Conservation (phyloP, 768 basidiomycete species). For the Candolleomyces aberdarensis region DNA sequence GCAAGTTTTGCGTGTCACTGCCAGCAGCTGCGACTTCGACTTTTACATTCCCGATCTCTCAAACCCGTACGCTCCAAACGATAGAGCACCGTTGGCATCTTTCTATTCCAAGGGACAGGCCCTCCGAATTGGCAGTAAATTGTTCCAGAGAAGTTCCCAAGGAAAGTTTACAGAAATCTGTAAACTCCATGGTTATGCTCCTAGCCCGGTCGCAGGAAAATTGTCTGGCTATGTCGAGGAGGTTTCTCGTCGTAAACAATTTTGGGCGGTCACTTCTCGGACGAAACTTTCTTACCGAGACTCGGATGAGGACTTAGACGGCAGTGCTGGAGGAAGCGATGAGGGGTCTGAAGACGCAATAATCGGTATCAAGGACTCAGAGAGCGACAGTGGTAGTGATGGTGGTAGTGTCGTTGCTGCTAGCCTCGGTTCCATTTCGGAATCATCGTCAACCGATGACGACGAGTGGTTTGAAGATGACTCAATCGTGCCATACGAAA, state of each 20-base stretch:
- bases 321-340: too few species aligned
- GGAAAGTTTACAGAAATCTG: not conserved
- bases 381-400: too few species aligned
- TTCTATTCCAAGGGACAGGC: constrained; percentile 1
- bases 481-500: too few species aligned
- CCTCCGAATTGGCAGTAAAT: constrained; percentile 7
- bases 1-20: not conserved
- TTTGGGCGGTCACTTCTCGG: not conserved
- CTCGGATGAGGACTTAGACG: too few species aligned
- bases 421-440: too few species aligned
- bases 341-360: too few species aligned
- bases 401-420: too few species aligned
- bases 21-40: not conserved
- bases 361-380: too few species aligned
- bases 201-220: too few species aligned
- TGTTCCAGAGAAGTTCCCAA: not conserved
- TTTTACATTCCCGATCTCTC: not conserved
- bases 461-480: too few species aligned
- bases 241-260: not conserved
- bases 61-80: not conserved
- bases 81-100: constrained; percentile 1
- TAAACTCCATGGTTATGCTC: not conserved
- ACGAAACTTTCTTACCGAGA: too few species aligned
- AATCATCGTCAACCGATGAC: too few species aligned
- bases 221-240: not conserved